These are phyloP conservation scores for Inonotus obliquus DNA, from an alignment of 1,284 basidiomycete genomes.

Conservation along the genomic window DNA sequence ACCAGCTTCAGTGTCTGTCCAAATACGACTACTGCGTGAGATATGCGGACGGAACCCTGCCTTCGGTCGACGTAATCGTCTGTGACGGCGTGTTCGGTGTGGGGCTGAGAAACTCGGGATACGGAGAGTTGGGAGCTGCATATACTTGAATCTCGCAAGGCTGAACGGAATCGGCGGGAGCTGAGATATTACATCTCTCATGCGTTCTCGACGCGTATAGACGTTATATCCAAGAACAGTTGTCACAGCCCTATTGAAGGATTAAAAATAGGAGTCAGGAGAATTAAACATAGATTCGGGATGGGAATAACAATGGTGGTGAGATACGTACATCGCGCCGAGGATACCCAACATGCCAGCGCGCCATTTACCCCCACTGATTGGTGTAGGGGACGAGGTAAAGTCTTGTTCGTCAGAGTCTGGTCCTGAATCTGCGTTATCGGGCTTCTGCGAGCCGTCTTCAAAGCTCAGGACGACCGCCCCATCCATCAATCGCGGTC, in stretches of 20 bases:
- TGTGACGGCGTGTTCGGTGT: neutral
- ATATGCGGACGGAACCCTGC: constrained; percentile 1
- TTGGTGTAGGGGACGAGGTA: neutral
- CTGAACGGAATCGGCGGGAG: neutral
- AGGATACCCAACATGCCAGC: constrained; percentile 4
- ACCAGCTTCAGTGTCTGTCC: neutral
- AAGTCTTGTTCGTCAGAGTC: constrained; percentile 1
- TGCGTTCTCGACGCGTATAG: neutral
- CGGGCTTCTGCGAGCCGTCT: neutral
- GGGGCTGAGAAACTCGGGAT: neutral
- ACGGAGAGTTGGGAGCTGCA: neutral
- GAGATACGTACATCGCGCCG: neutral
- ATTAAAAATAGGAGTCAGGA: neutral
- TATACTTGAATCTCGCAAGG: neutral
- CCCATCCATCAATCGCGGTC: neutral
- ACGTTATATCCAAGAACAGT: neutral
- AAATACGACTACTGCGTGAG: neutral
- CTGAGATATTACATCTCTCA: neutral
- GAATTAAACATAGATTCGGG: neutral
- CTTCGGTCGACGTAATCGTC: neutral
- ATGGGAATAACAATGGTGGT: neutral
- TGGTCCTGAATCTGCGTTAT: neutral
- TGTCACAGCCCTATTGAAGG: neutral
- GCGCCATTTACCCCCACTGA: neutral
- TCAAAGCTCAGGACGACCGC: neutral